A percentile compares a stretch with the other conserved stretches of the same genome.
phyloP scores from a whole-genome alignment of 2,329 filamentous ascomycete species.

The Rhinocladiella mackenziei region DNA sequence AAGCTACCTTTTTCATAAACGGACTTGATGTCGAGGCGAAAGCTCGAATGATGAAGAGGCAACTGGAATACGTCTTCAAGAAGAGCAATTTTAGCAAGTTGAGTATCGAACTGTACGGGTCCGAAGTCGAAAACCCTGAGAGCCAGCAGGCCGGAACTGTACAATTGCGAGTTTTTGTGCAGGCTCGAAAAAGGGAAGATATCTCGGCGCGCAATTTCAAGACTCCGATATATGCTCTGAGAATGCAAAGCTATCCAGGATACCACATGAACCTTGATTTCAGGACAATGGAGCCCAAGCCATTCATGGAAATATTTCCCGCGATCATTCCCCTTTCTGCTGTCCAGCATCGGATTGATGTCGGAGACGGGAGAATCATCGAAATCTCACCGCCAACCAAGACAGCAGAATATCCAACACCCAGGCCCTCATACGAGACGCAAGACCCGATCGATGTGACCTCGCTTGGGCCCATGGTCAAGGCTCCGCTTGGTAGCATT shows the following conservation, averaged over 20 bases:
- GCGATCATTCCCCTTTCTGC: slow-evolving; percentile 30
- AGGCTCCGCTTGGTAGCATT: slow-evolving; percentile 40
- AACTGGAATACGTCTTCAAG: slow-evolving; percentile 24
- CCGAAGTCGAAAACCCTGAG: slow-evolving; percentile 36
- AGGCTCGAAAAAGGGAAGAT: slow-evolving; percentile 7
- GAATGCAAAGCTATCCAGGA: slow-evolving; percentile 44
- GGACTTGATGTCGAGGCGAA: slow-evolving; percentile 46
- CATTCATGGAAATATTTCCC: slow-evolving; percentile 46
- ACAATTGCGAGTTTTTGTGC: slow-evolving; percentile 9
- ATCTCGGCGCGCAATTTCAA: slow-evolving; percentile 7
- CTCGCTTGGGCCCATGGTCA: slow-evolving; percentile 30
- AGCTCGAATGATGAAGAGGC: slow-evolving; percentile 30
- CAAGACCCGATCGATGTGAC: slow-evolving; percentile 12
- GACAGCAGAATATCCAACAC: slow-evolving; percentile 4
- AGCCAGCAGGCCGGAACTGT: slow-evolving; percentile 42
- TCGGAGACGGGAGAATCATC: neutral
- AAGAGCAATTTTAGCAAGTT: slow-evolving; percentile 37
- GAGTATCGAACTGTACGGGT: slow-evolving; percentile 37
- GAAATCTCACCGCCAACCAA: neutral
- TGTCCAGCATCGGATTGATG: slow-evolving; percentile 21
- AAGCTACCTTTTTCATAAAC: slow-evolving; percentile 44
- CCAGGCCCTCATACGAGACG: slow-evolving; percentile 10
- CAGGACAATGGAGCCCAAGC: slow-evolving; percentile 42
- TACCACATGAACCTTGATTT: slow-evolving; percentile 47
- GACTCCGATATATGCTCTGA: slow-evolving; percentile 11